Base-by-base conservation (phyloP, 768 basidiomycete species). In the Russula olivacea region DNA sequence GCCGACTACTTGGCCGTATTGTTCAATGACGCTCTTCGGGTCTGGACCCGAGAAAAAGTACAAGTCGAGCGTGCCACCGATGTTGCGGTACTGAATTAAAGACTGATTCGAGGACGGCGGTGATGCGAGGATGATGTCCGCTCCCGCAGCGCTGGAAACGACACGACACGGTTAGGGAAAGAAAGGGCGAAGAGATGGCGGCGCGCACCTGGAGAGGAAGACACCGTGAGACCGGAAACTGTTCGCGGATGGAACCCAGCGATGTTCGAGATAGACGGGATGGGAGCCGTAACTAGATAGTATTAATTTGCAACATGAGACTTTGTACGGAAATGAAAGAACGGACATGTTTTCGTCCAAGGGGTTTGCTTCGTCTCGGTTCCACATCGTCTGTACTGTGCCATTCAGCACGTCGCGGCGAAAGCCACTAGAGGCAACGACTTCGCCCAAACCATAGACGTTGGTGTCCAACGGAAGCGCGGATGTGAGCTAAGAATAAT, bases 361-460 rank as follows among this genome's bases (percentile, higher is more conserved):
- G 2, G 87, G 87, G 70, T 88, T 86, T 17, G 76, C 77, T 30
- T 74, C 75, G 68, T 87, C 86, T 21, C 86, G 76, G 19, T 81
- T 81, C 88, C 88, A 89, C 73, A 83, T 75, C 9, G 84, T 85
- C 69, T 88, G 87, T 10, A 88, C 74, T 1, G 85, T 85, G 1
- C 85, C 85, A 21, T 77, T 71, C 2, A 76, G 75, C 34, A 87
- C 77, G 62, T 84, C 80, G 34, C 87, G 78, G 43, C 87, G 76
- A 71, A 88, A 85, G 5, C 87, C 87, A 63, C 85, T 86, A 69
- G 82, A 83, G 1, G 86, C 79, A 14, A 89, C 75, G 1, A 84
- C 82, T 71, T 93, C 89, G 2, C 90, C 88, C 41, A 92, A 73
- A 3, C 91, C 91, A 66, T 91, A 91, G 53, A 92, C 80, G 67